Evolutionary conservation across 2,329 filamentous ascomycete genomes (phyloP).

Genomic region (Aspergillus aculeatinus): DNA sequence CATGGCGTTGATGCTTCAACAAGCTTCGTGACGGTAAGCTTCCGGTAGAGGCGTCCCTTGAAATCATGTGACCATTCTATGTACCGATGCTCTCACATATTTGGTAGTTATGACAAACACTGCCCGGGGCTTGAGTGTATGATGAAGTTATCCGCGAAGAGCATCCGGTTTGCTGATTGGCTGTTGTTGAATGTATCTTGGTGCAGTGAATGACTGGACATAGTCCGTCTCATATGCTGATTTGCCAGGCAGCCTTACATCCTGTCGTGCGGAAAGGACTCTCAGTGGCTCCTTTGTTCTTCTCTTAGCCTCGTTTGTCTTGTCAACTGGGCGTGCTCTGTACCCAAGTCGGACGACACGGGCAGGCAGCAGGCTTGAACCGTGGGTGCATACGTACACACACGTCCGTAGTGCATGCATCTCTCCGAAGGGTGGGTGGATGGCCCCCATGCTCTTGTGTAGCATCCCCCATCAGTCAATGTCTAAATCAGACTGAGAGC

Average conservation of each 20-base stretch:
- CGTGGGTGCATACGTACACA: neutral
- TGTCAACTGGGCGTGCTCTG: neutral
- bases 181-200: neutral
- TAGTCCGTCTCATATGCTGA: neutral
- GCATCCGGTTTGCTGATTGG: neutral
- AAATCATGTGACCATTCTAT: neutral
- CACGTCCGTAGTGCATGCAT: neutral
- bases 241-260: neutral
- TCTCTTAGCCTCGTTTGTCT: neutral
- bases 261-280: neutral
- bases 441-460: neutral
- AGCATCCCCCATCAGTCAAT: neutral
- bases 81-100: neutral
- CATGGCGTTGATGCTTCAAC: neutral
- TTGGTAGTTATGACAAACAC: neutral
- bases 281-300: neutral
- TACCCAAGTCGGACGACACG: neutral
- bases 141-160: neutral
- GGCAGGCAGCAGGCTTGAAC: neutral
- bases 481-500: neutral
- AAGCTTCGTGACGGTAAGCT: neutral
- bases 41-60: neutral
- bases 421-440: neutral
- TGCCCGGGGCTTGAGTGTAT: neutral
- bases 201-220: neutral